Evolutionary conservation across 345 rosid species (phyloP).

Genomic region (Carallia pectinifolia): DNA sequence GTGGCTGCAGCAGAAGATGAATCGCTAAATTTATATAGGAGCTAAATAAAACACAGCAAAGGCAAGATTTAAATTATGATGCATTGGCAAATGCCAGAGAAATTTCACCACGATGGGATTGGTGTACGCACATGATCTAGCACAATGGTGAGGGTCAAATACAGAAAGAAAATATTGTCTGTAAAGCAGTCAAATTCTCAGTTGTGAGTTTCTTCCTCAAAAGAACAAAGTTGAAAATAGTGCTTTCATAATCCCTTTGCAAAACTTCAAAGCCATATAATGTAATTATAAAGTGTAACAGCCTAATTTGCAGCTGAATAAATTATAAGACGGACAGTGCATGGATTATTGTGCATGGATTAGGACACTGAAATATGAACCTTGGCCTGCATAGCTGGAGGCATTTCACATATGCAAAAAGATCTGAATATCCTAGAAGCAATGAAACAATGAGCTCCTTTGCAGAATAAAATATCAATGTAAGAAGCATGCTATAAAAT

Average conservation of each 20-base stretch:
- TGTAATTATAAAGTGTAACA: no score
- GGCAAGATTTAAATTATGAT: background rate
- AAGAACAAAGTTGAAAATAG: no score
- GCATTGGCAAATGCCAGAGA: background rate
- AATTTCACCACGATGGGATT: background rate
- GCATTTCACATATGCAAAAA: background rate
- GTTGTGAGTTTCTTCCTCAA: no score
- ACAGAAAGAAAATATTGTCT: no score
- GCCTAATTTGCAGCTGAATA: no score
- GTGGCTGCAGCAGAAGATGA: slow-evolving; percentile 50
- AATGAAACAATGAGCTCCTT: background rate
- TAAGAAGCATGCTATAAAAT: no score
- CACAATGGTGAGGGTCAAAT: background rate
- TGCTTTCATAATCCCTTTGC: no score
- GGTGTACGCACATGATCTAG: background rate
- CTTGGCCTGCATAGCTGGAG: background rate
- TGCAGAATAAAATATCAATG: background rate
- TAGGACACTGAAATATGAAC: background rate
- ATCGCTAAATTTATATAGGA: slow-evolving; percentile 1
- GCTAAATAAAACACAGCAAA: background rate
- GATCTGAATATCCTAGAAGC: no score
- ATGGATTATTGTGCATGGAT: no score
- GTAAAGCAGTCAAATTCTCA: no score
- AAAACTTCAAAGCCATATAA: no score
- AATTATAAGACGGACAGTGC: no score